phyloP scores from a whole-genome alignment of 140 eudicot species.

The Erigeron philadelphicus region DNA sequence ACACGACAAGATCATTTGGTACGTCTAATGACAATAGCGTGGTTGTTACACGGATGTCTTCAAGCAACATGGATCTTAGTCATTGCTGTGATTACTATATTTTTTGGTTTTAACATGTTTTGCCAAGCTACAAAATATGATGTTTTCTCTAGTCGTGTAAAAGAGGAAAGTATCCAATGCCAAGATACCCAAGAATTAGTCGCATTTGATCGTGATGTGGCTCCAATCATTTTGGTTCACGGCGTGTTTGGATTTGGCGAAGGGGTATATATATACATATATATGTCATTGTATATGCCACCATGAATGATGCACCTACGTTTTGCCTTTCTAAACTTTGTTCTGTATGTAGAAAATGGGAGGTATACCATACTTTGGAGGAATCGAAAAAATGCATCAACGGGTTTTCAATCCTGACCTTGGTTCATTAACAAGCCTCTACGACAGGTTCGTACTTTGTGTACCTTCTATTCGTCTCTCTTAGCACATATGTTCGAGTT shows the following conservation, averaged over 20 bases:
- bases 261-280: slow-evolving; percentile 19
- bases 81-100: slow-evolving; percentile 44
- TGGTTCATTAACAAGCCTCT: slow-evolving; percentile 40
- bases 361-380: slow-evolving; percentile 38
- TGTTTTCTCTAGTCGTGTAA: slow-evolving; percentile 35
- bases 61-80: slow-evolving; percentile 49
- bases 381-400: slow-evolving; percentile 38
- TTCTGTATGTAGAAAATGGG: slow-evolving; percentile 33
- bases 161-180: slow-evolving; percentile 17
- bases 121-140: slow-evolving; percentile 56
- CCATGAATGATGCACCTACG: not conserved
- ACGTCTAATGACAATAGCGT: not conserved
- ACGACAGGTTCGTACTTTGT: slow-evolving; percentile 33
- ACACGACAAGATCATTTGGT: slow-evolving; percentile 1
- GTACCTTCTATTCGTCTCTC: not conserved
- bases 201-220: not conserved
- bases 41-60: slow-evolving; percentile 41
- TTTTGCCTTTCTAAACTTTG: not conserved
- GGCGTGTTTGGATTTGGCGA: slow-evolving; percentile 34
- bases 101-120: slow-evolving; percentile 53
- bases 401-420: slow-evolving; percentile 38
- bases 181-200: not conserved
- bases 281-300: not conserved
- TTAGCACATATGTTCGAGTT: not conserved
- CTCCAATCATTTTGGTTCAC: slow-evolving; percentile 33